Evolutionary conservation across 805 yeast genomes (phyloP).

Genomic region (Suhomyces sp.): DNA sequence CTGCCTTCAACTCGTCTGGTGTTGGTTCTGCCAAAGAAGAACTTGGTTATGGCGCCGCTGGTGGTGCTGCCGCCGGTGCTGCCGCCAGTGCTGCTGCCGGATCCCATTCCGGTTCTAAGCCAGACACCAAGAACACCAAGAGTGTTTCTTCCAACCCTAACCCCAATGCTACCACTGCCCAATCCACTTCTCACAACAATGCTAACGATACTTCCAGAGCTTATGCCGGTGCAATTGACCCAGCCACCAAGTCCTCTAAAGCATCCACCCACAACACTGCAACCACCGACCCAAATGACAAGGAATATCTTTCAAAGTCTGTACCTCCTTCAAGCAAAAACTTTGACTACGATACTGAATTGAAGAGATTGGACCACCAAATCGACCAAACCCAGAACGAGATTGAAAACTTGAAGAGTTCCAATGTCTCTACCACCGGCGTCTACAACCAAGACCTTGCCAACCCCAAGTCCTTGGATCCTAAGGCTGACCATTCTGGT

Average conservation of each 20-base stretch:
- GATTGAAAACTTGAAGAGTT: conserved; percentile 14
- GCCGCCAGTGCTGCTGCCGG: conserved; percentile 14
- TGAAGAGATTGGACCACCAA: conserved; percentile 23
- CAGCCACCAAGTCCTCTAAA: conserved; percentile 3
- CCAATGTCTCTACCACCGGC: conserved; percentile 9
- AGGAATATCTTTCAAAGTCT: conserved; percentile 3
- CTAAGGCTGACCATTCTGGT: conserved; percentile 1
- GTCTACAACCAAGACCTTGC: conserved; percentile 7
- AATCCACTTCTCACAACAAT: neutral
- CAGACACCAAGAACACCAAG: neutral
- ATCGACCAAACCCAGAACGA: conserved; percentile 26
- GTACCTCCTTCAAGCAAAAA: conserved; percentile 15
- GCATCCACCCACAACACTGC: conserved; percentile 2
- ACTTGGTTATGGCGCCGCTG: conserved; percentile 11
- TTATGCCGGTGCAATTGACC: neutral
- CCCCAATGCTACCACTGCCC: conserved; percentile 9
- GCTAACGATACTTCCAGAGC: neutral
- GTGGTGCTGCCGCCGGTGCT: conserved; percentile 16
- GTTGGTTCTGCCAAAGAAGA: conserved; percentile 19
- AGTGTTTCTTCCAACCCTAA: neutral
- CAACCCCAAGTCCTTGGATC: conserved; percentile 1
- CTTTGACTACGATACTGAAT: conserved; percentile 23
- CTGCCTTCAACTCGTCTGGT: conserved; percentile 31
- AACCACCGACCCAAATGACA: conserved; percentile 1
- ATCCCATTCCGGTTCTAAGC: neutral